Percentiles rank a stretch among this genome's conserved stretches.
These are phyloP conservation scores for Schwanniomyces sp. DNA, from an alignment of 805 yeast species.

Conservation along the genomic window DNA sequence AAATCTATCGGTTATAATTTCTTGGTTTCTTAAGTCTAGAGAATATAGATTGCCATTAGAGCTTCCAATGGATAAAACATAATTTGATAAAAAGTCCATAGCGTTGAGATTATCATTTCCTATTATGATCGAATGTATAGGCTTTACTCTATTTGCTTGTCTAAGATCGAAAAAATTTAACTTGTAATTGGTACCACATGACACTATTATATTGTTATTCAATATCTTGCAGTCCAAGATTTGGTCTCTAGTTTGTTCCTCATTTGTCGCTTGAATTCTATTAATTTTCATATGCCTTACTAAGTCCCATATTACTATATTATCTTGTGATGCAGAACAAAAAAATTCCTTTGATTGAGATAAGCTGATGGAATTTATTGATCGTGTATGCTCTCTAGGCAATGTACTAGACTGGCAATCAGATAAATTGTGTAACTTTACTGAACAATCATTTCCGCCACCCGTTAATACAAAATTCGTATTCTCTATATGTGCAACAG, in stretches of 20 bases:
- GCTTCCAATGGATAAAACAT: conserved; percentile 16
- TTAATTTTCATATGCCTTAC: conserved; percentile 10
- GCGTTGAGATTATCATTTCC: conserved; percentile 26
- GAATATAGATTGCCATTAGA: conserved; percentile 19
- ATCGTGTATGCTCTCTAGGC: conserved; percentile 15
- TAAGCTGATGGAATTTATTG: conserved; percentile 17
- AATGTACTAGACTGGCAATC: conserved; percentile 7
- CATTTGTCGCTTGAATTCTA: conserved; percentile 3
- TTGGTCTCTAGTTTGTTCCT: conserved; percentile 4
- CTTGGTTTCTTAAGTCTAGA: conserved; percentile 22
- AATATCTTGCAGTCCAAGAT: conserved; percentile 20
- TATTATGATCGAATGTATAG: conserved; percentile 14
- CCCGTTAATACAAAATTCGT: conserved; percentile 18
- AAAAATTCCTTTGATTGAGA: conserved; percentile 10
- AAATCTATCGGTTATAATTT: conserved; percentile 9
- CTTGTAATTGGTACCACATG: conserved; percentile 25
- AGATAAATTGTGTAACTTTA: conserved; percentile 14
- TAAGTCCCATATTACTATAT: conserved; percentile 20
- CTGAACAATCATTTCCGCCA: conserved; percentile 18
- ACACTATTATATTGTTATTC: conserved; percentile 16
- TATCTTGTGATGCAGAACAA: conserved; percentile 15
- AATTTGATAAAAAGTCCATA: conserved; percentile 9
- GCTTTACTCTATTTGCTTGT: conserved; percentile 5
- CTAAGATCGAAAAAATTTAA: conserved; percentile 25
- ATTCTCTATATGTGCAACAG: conserved; percentile 11